A percentile compares a stretch with the other conserved stretches of the same genome.
phyloP scores from a whole-genome alignment of 306 rosid genomes.

The Rosa multiflora region DNA sequence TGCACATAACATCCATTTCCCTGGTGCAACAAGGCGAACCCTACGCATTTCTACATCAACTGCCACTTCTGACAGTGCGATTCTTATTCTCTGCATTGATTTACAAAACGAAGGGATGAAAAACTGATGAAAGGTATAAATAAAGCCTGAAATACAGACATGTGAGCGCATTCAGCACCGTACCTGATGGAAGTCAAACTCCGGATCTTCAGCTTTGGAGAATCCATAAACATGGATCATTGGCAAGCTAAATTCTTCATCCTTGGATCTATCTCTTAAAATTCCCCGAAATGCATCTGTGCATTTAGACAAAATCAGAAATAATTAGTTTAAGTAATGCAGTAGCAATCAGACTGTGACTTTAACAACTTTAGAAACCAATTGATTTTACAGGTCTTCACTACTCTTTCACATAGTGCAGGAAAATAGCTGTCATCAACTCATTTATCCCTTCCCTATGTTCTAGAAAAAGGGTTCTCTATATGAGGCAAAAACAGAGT shows the following conservation, averaged over 20 bases:
- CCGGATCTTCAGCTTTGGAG: slow-evolving; percentile 94
- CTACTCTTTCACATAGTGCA: not conserved
- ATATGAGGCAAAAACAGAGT: not conserved
- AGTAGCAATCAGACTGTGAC: not conserved
- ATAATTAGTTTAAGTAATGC: not conserved
- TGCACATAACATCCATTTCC: slow-evolving; percentile 96
- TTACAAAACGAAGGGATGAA: not conserved
- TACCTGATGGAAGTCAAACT: slow-evolving; percentile 93
- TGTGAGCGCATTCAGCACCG: not conserved
- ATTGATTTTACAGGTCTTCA: not conserved
- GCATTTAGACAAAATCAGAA: slow-evolving; percentile 14
- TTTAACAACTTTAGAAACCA: not conserved
- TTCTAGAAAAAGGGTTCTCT: not conserved
- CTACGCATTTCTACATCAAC: slow-evolving; percentile 76
- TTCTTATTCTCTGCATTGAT: slow-evolving; percentile 73
- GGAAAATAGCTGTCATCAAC: not conserved
- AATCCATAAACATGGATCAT: slow-evolving; percentile 88
- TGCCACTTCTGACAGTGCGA: slow-evolving; percentile 70
- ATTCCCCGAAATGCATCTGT: slow-evolving; percentile 82
- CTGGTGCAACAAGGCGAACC: slow-evolving; percentile 89
- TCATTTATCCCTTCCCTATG: not conserved
- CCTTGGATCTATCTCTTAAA: slow-evolving; percentile 50
- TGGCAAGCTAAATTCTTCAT: slow-evolving; percentile 52
- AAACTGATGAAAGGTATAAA: not conserved
- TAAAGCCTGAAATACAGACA: not conserved